These are phyloP conservation scores for Saturnispora gosingensis DNA, from an alignment of 805 yeast species.

Conservation along the genomic window DNA sequence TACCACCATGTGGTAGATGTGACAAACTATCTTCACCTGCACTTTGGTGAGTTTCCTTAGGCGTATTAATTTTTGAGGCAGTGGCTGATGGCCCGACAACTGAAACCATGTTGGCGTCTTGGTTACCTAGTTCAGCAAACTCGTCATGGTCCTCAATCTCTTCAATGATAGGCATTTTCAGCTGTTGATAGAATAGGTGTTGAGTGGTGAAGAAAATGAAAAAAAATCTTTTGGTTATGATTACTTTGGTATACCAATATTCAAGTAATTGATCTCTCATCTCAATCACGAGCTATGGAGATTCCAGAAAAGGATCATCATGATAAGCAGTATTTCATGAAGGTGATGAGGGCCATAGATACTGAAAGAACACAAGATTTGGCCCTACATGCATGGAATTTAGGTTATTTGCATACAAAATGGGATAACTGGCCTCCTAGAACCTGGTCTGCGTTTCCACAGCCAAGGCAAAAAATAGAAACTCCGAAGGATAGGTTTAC, in stretches of 20 bases:
- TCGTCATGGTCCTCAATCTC: constrained; percentile 73
- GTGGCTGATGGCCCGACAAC: constrained; percentile 62
- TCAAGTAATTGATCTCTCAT: not conserved
- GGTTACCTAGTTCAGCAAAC: constrained; percentile 40
- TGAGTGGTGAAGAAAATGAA: not conserved
- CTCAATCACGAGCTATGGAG: not conserved
- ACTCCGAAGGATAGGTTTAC: not conserved
- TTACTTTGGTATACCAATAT: not conserved
- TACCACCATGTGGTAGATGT: not conserved
- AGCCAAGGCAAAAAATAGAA: not conserved
- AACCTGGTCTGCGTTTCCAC: constrained; percentile 2
- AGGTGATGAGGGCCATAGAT: constrained; percentile 1
- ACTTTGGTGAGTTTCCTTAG: constrained; percentile 17
- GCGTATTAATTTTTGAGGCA: constrained; percentile 55
- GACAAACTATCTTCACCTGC: not conserved
- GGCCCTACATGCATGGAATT: constrained; percentile 6
- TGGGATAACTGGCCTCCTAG: constrained; percentile 6
- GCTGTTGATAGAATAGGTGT: not conserved
- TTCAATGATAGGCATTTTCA: constrained; percentile 55
- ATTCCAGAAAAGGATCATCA: not conserved
- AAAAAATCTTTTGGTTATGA: not conserved
- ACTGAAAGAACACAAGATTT: constrained; percentile 1
- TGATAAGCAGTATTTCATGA: not conserved
- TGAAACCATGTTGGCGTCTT: constrained; percentile 81
- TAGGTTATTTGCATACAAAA: constrained; percentile 1